Evolutionary conservation across 2,329 filamentous ascomycete species (phyloP).

Genomic region (Ophiostoma novo-ulmi): DNA sequence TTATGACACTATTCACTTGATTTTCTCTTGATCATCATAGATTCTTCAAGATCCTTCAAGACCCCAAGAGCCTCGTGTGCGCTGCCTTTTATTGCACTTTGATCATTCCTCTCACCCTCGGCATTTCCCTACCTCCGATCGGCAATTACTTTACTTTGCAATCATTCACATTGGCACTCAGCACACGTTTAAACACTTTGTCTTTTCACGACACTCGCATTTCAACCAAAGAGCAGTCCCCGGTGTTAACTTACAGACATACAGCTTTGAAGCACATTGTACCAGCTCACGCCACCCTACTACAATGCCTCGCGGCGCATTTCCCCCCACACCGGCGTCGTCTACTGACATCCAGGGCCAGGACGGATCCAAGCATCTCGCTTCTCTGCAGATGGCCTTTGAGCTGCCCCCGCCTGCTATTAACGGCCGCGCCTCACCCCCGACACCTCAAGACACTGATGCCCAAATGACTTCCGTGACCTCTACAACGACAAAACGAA

Average conservation of each 20-base stretch:
- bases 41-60: neutral
- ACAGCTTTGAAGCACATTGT: neutral
- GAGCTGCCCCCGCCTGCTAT: slow-evolving; percentile 73
- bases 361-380: slow-evolving; percentile 57
- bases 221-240: neutral
- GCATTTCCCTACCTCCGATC: neutral
- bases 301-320: slow-evolving; percentile 59
- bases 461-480: slow-evolving; percentile 35
- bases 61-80: neutral
- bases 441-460: slow-evolving; percentile 13
- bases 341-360: slow-evolving; percentile 74
- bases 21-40: neutral
- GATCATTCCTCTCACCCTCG: no score
- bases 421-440: slow-evolving; percentile 33
- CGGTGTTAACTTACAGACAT: neutral
- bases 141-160: neutral
- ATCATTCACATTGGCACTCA: neutral
- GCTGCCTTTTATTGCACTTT: no score
- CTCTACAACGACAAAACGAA: neutral
- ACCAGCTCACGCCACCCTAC: neutral
- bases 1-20: neutral
- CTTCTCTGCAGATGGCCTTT: slow-evolving; percentile 62
- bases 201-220: neutral
- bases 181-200: neutral
- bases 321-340: slow-evolving; percentile 72